Conservation (phyloP, 306 rosid species). For the Rubus idaeus region DNA sequence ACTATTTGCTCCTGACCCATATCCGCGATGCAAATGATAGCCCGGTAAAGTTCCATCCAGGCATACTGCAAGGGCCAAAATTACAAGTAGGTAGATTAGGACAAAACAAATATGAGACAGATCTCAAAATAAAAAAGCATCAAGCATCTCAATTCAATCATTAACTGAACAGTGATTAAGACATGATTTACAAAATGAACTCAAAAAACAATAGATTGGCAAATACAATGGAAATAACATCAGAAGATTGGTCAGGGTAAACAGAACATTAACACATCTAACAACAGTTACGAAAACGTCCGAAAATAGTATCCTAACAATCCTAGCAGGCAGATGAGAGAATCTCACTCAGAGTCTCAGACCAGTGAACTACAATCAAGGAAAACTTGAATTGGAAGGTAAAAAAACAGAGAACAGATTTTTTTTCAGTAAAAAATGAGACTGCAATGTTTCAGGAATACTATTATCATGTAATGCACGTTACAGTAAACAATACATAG, state of each 20-base stretch:
- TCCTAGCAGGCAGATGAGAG: neutral
- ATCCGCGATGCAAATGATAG: constrained; percentile 80
- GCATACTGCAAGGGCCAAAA: constrained; percentile 57
- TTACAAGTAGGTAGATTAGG: neutral
- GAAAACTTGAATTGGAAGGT: neutral
- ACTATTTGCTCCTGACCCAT: constrained; percentile 79
- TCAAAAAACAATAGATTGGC: neutral
- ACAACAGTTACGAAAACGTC: neutral
- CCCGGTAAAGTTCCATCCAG: constrained; percentile 96
- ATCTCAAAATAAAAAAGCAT: constrained; percentile 1
- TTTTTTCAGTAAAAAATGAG: neutral
- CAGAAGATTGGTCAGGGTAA: neutral
- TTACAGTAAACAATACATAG: neutral
- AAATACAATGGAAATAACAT: neutral
- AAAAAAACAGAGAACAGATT: neutral
- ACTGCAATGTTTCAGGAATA: neutral
- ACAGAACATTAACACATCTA: neutral
- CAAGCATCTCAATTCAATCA: constrained; percentile 10
- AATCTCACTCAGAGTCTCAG: neutral
- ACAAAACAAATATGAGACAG: constrained; percentile 22
- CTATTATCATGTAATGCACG: neutral
- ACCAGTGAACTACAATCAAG: neutral
- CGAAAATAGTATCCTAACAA: neutral
- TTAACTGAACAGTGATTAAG: neutral
- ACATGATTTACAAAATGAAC: constrained; percentile 13